Conservation (phyloP, 495 filamentous ascomycete species). For the Aspergillus nidulans region DNA sequence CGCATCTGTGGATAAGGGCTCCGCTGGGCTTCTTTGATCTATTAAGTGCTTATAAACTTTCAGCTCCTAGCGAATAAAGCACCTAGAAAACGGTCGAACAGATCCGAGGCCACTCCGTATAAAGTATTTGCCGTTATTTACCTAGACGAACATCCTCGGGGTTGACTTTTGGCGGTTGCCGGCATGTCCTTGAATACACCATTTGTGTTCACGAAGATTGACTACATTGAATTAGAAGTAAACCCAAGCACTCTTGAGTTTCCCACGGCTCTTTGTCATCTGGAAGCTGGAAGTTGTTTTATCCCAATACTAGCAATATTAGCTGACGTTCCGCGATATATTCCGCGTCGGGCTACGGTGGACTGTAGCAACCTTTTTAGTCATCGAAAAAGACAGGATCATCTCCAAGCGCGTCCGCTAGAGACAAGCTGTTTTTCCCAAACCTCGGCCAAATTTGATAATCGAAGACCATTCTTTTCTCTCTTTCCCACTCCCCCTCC, state of each 20-base stretch:
- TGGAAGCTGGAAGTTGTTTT: not conserved
- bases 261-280: not conserved
- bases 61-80: not conserved
- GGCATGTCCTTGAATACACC: not conserved
- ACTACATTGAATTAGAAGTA: too few species aligned
- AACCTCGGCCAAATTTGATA: slow-evolving; percentile 16
- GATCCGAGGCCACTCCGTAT: not conserved
- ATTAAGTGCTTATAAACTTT: not conserved
- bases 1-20: too few species aligned
- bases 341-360: slow-evolving; percentile 19
- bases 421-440: slow-evolving; percentile 42
- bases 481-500: not conserved
- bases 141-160: not conserved
- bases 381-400: slow-evolving; percentile 19
- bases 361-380: slow-evolving; percentile 5
- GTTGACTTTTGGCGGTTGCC: not conserved
- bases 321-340: slow-evolving; percentile 10
- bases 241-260: not conserved
- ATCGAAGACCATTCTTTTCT: slow-evolving; percentile 9
- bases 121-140: slow-evolving; percentile 6
- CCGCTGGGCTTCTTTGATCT: not conserved
- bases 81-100: not conserved
- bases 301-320: not conserved
- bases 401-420: slow-evolving; percentile 30
- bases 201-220: not conserved